Conservation (phyloP, 75 land plant species). For the Picea sitchensis region DNA sequence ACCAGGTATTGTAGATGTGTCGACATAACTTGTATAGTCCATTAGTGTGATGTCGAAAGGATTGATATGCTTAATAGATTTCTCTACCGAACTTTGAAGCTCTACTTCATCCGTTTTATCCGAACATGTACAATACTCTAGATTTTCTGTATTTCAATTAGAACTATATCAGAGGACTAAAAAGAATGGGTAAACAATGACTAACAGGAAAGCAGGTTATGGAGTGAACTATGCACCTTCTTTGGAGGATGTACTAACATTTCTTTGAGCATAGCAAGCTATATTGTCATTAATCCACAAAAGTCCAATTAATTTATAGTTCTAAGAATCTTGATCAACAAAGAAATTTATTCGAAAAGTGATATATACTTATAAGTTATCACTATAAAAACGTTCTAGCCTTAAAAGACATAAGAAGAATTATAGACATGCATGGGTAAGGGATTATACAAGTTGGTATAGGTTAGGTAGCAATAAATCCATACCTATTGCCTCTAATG, state of each 20-base stretch:
- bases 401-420: too few species aligned
- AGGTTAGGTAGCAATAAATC: too few species aligned
- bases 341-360: background rate
- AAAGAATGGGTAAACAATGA: background rate
- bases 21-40: constrained; percentile 60
- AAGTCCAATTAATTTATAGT: background rate
- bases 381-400: too few species aligned
- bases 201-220: background rate
- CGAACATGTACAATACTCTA: background rate
- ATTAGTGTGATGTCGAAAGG: constrained; percentile 11
- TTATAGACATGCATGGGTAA: too few species aligned
- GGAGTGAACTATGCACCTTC: background rate
- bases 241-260: background rate
- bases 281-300: constrained; percentile 1
- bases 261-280: constrained; percentile 13
- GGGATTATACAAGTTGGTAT: too few species aligned
- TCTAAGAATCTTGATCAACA: background rate
- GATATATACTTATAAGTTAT: too few species aligned
- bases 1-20: constrained; percentile 64
- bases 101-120: background rate
- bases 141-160: background rate
- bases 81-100: too few species aligned
- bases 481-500: constrained; percentile 77
- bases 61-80: too few species aligned
- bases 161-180: background rate